phyloP scores from a whole-genome alignment of 2,329 filamentous ascomycete species.

The Fusarium odoratissimum region DNA sequence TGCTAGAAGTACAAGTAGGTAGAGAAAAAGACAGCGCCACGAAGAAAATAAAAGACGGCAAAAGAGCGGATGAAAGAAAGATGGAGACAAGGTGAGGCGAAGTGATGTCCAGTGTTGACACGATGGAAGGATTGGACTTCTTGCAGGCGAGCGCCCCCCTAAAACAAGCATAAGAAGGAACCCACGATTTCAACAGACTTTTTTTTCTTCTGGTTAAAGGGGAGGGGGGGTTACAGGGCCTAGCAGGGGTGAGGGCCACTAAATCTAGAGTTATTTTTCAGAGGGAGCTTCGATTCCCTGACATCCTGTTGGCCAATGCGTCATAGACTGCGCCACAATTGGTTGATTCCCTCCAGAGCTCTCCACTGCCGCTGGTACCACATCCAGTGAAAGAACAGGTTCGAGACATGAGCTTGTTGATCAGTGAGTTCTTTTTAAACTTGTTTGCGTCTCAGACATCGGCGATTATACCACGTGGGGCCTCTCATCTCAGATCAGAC shows the following conservation, averaged over 20 bases:
- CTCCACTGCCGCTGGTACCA: not conserved
- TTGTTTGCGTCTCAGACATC: not conserved
- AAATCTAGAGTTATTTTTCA: conserved; percentile 6
- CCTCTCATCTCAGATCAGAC: not conserved
- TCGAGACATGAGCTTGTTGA: not conserved
- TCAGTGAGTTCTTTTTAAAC: not conserved
- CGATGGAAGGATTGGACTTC: not conserved
- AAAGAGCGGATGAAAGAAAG: conserved; percentile 12
- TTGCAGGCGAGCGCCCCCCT: not conserved
- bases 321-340: not conserved
- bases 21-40: not conserved
- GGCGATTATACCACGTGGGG: not conserved
- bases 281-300: not conserved
- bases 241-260: not conserved
- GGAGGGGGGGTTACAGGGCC: not conserved
- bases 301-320: conserved; percentile 6
- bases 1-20: not conserved
- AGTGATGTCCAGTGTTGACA: not conserved
- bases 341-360: not conserved
- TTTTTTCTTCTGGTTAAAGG: not conserved
- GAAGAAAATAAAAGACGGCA: not conserved
- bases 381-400: not conserved
- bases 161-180: not conserved
- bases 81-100: conserved; percentile 5
- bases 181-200: not conserved